Percentiles rank a stretch among this genome's conserved stretches.
phyloP scores from a whole-genome alignment of 1,284 basidiomycete genomes.

The Irpex sp. region DNA sequence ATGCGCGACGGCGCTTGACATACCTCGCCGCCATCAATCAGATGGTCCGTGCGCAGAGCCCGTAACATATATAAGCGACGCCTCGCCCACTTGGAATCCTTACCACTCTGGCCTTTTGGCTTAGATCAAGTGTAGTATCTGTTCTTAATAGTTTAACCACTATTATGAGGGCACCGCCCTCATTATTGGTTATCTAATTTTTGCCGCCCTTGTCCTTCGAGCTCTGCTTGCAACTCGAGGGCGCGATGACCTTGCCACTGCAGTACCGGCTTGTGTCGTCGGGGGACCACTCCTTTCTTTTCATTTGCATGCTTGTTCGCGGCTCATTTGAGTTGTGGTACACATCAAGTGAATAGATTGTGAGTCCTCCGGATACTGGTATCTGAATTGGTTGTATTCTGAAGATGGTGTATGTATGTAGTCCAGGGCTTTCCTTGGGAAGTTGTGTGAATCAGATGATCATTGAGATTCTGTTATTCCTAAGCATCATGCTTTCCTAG shows the following conservation, averaged over 20 bases:
- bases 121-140: constrained; percentile 97
- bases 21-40: not conserved
- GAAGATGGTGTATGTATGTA: not conserved
- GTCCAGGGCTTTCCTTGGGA: too few species aligned
- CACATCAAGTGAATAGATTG: constrained; percentile 8
- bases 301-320: constrained; percentile 9
- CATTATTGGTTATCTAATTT: constrained; percentile 17
- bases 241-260: constrained; percentile 16
- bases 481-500: too few species aligned
- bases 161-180: constrained; percentile 16
- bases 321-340: constrained; percentile 5
- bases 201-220: constrained; percentile 14
- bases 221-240: constrained; percentile 15
- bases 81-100: constrained; percentile 10
- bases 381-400: not conserved
- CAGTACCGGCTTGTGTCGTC: constrained; percentile 17
- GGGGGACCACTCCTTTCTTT: constrained; percentile 15
- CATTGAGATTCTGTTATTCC: too few species aligned
- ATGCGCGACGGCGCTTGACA: not conserved
- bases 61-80: constrained; percentile 10
- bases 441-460: too few species aligned
- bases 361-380: not conserved
- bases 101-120: constrained; percentile 93
- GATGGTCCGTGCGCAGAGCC: constrained; percentile 10
- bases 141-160: constrained; percentile 45